Percentiles rank a stretch among this genome's conserved stretches.
phyloP scores from a whole-genome alignment of 2,329 filamentous ascomycete genomes.

The Colletotrichum magnum region DNA sequence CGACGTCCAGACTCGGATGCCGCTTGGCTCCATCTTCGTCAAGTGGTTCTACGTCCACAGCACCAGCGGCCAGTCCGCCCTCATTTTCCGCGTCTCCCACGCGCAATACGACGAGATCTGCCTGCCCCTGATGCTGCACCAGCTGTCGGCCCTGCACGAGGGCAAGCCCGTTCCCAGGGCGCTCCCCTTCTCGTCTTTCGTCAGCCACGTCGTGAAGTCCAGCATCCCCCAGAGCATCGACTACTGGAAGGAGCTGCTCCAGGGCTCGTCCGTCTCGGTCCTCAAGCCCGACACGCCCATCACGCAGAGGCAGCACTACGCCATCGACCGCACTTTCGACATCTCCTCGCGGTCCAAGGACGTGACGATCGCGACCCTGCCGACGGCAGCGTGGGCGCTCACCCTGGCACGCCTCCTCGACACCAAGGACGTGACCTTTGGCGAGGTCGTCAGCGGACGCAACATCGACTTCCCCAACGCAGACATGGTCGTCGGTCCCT shows the following conservation, averaged over 20 bases:
- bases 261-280: slow-evolving; percentile 63
- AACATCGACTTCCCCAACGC: slow-evolving; percentile 69
- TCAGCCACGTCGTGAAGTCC: slow-evolving; percentile 57
- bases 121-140: slow-evolving; percentile 71
- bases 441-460: slow-evolving; percentile 76
- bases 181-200: slow-evolving; percentile 62
- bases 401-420: slow-evolving; percentile 69
- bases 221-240: slow-evolving; percentile 64
- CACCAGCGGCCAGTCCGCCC: slow-evolving; percentile 52
- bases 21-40: slow-evolving; percentile 71
- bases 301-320: slow-evolving; percentile 54
- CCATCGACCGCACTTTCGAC: slow-evolving; percentile 58
- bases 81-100: slow-evolving; percentile 76
- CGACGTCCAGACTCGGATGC: slow-evolving; percentile 69
- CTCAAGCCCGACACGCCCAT: slow-evolving; percentile 57
- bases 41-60: slow-evolving; percentile 69
- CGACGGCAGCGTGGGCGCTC: slow-evolving; percentile 77
- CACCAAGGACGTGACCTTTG: slow-evolving; percentile 73
- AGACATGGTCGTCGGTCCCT: slow-evolving; percentile 73
- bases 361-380: slow-evolving; percentile 74
- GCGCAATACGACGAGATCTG: slow-evolving; percentile 80
- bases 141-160: slow-evolving; percentile 69
- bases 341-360: slow-evolving; percentile 64
- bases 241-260: slow-evolving; percentile 74
- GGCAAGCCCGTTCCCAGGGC: slow-evolving; percentile 48